Conservation (phyloP, 2,329 filamentous ascomycete genomes). For the Lasiodiplodia gonubiensis region DNA sequence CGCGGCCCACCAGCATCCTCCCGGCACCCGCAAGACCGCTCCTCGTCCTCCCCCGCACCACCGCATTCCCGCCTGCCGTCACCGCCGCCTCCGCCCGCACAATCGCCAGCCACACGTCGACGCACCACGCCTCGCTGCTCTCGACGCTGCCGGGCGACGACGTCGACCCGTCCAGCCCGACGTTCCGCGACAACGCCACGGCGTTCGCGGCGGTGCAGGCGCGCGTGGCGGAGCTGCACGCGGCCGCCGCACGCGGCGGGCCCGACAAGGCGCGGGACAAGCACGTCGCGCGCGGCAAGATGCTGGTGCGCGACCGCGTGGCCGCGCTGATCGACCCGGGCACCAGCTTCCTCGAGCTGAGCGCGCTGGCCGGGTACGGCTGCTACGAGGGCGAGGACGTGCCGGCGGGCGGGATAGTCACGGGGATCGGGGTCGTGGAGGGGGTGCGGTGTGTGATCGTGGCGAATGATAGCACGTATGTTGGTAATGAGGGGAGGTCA, state of each 20-base stretch:
- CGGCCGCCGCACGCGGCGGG: conserved; percentile 75
- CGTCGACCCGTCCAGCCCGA: conserved; percentile 76
- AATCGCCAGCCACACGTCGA: conserved; percentile 78
- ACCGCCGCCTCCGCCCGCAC: conserved; percentile 38
- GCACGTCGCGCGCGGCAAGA: conserved; percentile 86
- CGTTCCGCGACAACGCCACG: conserved; percentile 79
- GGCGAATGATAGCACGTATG: conserved; percentile 84
- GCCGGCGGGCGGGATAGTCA: conserved; percentile 88
- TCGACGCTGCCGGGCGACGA: conserved; percentile 73
- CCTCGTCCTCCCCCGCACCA: not conserved
- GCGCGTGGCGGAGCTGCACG: conserved; percentile 72
- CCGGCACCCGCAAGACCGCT: not conserved
- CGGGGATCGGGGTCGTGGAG: conserved; percentile 86
- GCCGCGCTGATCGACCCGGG: conserved; percentile 87
- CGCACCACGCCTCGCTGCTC: conserved; percentile 81
- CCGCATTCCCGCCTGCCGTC: not conserved
- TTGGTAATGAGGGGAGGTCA: not conserved
- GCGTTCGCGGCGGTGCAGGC: conserved; percentile 77
- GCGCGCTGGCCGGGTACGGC: conserved; percentile 83
- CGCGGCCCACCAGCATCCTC: not conserved
- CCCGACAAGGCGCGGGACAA: conserved; percentile 83
- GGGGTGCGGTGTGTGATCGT: conserved; percentile 92
- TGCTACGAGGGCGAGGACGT: conserved; percentile 88
- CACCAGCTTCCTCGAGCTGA: conserved; percentile 91
- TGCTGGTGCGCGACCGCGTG: conserved; percentile 89